Base-by-base conservation (phyloP, 1,284 basidiomycete genomes). In the Neotropicomus parvogracilis region DNA sequence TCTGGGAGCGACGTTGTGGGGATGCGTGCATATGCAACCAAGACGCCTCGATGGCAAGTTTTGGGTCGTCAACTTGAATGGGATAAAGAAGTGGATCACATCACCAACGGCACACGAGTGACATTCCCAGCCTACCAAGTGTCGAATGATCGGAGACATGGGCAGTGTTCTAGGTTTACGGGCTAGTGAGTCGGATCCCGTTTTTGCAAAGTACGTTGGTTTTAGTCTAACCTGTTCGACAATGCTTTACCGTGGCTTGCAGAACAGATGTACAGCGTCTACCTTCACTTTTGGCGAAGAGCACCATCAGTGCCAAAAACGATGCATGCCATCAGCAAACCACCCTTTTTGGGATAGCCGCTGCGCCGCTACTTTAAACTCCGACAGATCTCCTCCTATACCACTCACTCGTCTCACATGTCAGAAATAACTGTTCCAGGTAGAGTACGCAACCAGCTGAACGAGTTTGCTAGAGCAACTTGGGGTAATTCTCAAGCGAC, bases 271-370 rank as follows among this genome's bases (percentile, higher is more conserved):
- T 74, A 94, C 91, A 1, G 89, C 88, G 7, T 94, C 83, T 64
- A 78, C n/a, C n/a, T n/a, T 95, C 58, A 92, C 87, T 0, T 94
- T 92, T 60, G 88, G 93, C 66, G 87, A 94, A 83, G 61, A 88
- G 95, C 70, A 87, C 91, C 24, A 80, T 97, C 35, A 92, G 92
- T 14, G 77, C 83, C 56, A 91, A 91, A 62, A 85, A 88, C 49
- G 81, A 83, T 46, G 92, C 37, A 78, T 95, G 48, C n/a, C n/a
- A n/a, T n/a, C n/a, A n/a, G n/a, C n/a, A n/a, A n/a, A n/a, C n/a
- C n/a, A n/a, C n/a, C n/a, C n/a, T n/a, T n/a, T n/a, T n/a, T n/a
- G n/a, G n/a, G n/a, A n/a, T n/a, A n/a, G n/a, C n/a, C n/a, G n/a
- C n/a, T 81, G 78, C 67, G 79, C 79, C 58, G 67, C 71, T n/a